phyloP scores from a whole-genome alignment of 306 rosid species.

The Prunus dulcis region DNA sequence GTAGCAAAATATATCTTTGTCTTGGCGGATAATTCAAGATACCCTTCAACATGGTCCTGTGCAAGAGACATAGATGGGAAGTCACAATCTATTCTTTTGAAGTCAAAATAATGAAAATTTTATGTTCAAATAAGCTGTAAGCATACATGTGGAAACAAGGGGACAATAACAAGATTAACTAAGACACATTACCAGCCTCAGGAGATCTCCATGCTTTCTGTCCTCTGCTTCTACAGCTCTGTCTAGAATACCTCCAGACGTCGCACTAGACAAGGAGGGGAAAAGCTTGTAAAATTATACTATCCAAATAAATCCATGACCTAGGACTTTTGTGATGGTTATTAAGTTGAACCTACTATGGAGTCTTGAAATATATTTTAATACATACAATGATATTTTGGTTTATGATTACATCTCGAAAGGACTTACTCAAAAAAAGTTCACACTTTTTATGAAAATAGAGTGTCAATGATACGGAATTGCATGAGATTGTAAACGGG shows the following conservation, averaged over 20 bases:
- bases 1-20: constrained; percentile 86
- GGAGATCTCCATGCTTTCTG: constrained; percentile 87
- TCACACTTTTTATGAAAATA: not conserved
- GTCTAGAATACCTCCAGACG: constrained; percentile 95
- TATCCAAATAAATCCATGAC: not conserved
- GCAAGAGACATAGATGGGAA: constrained; percentile 17
- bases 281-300: constrained; percentile 13
- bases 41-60: constrained; percentile 98
- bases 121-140: not conserved
- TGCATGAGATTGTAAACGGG: not conserved
- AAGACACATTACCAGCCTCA: constrained; percentile 73
- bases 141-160: not conserved
- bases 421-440: not conserved
- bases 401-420: not conserved
- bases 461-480: not conserved
- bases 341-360: not conserved
- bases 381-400: not conserved
- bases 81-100: not conserved
- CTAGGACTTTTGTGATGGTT: not conserved
- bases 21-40: constrained; percentile 95
- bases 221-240: constrained; percentile 99
- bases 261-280: constrained; percentile 57
- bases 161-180: constrained; percentile 9
- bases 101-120: constrained; percentile 8
- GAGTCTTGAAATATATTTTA: not conserved